A percentile compares a stretch with the other conserved stretches of the same genome.
Conservation (phyloP, 495 filamentous ascomycete species). For the Penicillium parvum region DNA sequence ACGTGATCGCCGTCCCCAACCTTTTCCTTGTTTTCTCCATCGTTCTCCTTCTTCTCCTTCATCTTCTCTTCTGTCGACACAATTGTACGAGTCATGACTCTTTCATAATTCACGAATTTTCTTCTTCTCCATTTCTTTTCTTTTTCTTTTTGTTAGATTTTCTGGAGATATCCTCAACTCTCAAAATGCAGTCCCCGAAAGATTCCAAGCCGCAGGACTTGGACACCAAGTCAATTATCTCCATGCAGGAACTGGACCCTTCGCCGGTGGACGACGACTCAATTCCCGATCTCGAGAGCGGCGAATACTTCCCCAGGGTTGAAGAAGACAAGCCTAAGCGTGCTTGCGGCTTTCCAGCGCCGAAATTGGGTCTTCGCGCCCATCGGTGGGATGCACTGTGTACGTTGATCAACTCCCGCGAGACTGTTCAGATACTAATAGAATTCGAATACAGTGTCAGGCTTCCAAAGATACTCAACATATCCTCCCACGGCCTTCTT, state of each 20-base stretch:
- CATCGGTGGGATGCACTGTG: slow-evolving; percentile 58
- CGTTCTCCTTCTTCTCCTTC: background rate
- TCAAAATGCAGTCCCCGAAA: slow-evolving; percentile 4
- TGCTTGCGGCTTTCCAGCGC: slow-evolving; percentile 22
- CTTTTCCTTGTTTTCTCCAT: slow-evolving; percentile 15
- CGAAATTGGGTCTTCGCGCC: slow-evolving; percentile 53
- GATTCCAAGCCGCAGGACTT: slow-evolving; percentile 25
- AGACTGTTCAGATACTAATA: background rate
- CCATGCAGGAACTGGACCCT: slow-evolving; percentile 75
- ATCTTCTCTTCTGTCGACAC: background rate
- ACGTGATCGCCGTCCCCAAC: slow-evolving; percentile 14
- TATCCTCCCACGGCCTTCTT: slow-evolving; percentile 81
- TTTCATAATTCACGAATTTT: slow-evolving; percentile 6
- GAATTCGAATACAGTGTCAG: slow-evolving; percentile 56
- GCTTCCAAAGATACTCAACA: slow-evolving; percentile 79
- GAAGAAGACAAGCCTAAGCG: slow-evolving; percentile 8
- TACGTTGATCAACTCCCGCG: slow-evolving; percentile 28
- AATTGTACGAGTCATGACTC: slow-evolving; percentile 13
- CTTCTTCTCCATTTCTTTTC: slow-evolving; percentile 4
- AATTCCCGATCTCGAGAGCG: slow-evolving; percentile 46
- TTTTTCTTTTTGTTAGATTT: background rate
- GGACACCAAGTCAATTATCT: slow-evolving; percentile 49
- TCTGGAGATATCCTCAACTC: background rate
- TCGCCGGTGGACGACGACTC: slow-evolving; percentile 71
- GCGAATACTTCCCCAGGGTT: slow-evolving; percentile 53